Percentiles rank a stretch among this genome's conserved stretches.
phyloP scores from a whole-genome alignment of 2,329 filamentous ascomycete species.

The Alternaria infectoria region DNA sequence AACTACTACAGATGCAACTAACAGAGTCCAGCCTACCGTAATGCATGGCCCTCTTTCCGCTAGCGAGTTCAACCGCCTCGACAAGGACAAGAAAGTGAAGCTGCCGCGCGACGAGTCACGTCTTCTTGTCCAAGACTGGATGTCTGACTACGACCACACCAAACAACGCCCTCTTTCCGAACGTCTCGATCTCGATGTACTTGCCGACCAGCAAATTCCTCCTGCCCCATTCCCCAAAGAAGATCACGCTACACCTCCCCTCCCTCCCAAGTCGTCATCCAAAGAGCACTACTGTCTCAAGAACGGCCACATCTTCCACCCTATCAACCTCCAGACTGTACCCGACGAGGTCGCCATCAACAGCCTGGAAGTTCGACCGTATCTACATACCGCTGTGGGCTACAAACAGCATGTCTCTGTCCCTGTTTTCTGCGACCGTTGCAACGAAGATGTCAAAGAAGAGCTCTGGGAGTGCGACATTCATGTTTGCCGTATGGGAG shows the following conservation, averaged over 20 bases:
- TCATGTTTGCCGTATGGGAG: slow-evolving; percentile 20
- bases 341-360: slow-evolving; percentile 25
- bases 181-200: slow-evolving; percentile 23
- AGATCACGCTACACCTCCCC: neutral
- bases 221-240: slow-evolving; percentile 29
- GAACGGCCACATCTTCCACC: slow-evolving; percentile 30
- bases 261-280: neutral
- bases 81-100: slow-evolving; percentile 14
- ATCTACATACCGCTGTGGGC: slow-evolving; percentile 14
- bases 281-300: slow-evolving; percentile 29
- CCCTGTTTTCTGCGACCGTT: slow-evolving; percentile 26
- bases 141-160: slow-evolving; percentile 17
- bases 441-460: slow-evolving; percentile 18
- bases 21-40: neutral
- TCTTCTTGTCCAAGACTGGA: slow-evolving; percentile 24
- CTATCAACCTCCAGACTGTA: slow-evolving; percentile 19
- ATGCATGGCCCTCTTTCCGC: neutral
- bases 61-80: neutral
- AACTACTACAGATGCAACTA: neutral
- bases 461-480: slow-evolving; percentile 31
- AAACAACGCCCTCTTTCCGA: slow-evolving; percentile 25
- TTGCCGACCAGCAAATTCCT: slow-evolving; percentile 26
- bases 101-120: slow-evolving; percentile 17
- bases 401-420: slow-evolving; percentile 25
- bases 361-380: slow-evolving; percentile 22